Base-by-base conservation (phyloP, 768 basidiomycete genomes). In the Rhodosporidiobolus sp. region DNA sequence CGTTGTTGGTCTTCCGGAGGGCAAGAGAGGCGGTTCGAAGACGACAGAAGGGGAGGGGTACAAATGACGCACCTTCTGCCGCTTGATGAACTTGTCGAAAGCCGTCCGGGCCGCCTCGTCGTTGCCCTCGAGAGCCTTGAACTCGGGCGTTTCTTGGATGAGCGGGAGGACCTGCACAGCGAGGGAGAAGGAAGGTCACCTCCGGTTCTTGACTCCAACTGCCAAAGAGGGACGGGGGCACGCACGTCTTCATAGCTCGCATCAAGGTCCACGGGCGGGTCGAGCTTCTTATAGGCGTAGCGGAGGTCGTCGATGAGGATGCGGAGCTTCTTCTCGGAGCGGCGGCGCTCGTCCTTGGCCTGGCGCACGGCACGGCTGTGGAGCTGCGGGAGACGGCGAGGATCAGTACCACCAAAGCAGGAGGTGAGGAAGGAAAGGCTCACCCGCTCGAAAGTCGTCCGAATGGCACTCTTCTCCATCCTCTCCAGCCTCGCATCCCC, bases 221-320 rank as follows among this genome's bases (percentile, higher is more conserved):
- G 26, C 24, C 52, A 22, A 32, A n/a, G 34, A 56, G 22, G 16
- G 57, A 12, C 63, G 60, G 55, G 17, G 10, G 9, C 9, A 61
- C 87, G 65, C 75, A 91, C 94, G 77, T 90, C 87, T 76, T 97
- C 94, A 78, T 89, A 98, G 1, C 88, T 80, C 67, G 88, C 79
- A 38, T 82, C 86, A 60, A 94, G 80, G 74, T 95, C 92, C 50
- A 97, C 81, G 2, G 91, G 86, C 60, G 94, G 91, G 0, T 90
- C 80, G 12, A 95, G 83, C 80, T 95, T 95, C 83, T 91, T 93
- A 75, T 97, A 84, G 0, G 94, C 96, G 82, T 98, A 96, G 11
- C 96, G 89, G 49, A 99, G 84, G 79, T 98, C 96, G 81, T 99
- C 96, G 78, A 96, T 92, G 73, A 92, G 82, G 80, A 95, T 90